Percentiles rank a stretch among this genome's conserved stretches.
phyloP scores from a whole-genome alignment of 1,139 yeast genomes.

The Zygosaccharomyces sapae region DNA sequence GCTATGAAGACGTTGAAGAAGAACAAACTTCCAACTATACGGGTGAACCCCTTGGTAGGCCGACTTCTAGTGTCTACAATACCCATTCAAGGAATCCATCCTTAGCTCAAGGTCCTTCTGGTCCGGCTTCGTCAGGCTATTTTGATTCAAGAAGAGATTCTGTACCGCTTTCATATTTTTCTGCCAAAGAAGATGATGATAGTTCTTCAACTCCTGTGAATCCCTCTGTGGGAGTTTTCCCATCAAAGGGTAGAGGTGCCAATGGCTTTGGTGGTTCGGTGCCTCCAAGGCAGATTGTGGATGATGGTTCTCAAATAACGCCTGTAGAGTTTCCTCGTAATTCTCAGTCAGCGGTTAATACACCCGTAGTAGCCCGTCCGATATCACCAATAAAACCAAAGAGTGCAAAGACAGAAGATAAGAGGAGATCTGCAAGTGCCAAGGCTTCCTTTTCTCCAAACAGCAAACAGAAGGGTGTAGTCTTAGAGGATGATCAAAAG shows the following conservation, averaged over 20 bases:
- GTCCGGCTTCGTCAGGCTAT: conserved; percentile 17
- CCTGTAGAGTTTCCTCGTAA: conserved; percentile 15
- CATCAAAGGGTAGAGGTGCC: conserved; percentile 20
- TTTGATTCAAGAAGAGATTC: conserved; percentile 33
- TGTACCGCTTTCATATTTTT: conserved; percentile 26
- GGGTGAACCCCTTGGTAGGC: conserved; percentile 17
- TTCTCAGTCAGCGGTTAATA: conserved; percentile 7
- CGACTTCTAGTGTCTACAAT: conserved; percentile 33
- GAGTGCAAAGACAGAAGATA: conserved; percentile 15
- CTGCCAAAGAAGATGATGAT: conserved; percentile 19
- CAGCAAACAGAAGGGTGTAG: conserved; percentile 15
- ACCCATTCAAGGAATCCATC: conserved; percentile 24
- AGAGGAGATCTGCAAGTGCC: conserved; percentile 33
- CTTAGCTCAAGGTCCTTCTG: conserved; percentile 16
- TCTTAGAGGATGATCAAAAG: conserved; percentile 23
- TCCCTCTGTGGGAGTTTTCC: conserved; percentile 10
- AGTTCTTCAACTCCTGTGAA: conserved; percentile 12
- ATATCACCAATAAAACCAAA: conserved; percentile 9
- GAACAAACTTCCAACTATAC: conserved; percentile 13
- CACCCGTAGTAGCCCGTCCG: conserved; percentile 7
- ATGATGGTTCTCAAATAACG: conserved; percentile 20
- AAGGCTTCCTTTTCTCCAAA: conserved; percentile 17
- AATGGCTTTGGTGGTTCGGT: conserved; percentile 23
- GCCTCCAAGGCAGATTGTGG: conserved; percentile 27
- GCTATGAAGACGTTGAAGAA: neutral